Percentiles rank a stretch among this genome's conserved stretches.
Conservation (phyloP, 345 rosid genomes). For the Eucalyptus urophylla region DNA sequence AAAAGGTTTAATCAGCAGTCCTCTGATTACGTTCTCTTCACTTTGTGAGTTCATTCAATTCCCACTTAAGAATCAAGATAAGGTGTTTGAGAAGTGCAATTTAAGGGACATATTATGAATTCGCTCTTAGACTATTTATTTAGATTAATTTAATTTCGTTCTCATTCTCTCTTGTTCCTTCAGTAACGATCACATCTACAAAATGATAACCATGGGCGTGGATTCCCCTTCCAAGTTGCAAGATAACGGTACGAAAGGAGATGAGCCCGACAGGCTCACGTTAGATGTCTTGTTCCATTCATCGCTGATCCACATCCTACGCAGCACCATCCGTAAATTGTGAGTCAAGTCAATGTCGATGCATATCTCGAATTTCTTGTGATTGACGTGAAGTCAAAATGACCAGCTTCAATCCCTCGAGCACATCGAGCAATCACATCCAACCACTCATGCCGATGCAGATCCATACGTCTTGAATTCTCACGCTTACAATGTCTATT, state of each 20-base stretch:
- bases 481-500: not conserved
- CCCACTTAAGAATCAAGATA: rapidly evolving
- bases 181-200: not conserved
- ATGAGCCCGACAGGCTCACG: not conserved
- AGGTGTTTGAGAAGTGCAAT: not conserved
- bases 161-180: not conserved
- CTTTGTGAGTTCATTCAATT: not conserved
- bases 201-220: not conserved
- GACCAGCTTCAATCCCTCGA: not conserved
- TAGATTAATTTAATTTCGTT: not conserved
- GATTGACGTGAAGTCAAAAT: not conserved
- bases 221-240: not conserved
- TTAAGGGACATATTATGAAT: not conserved
- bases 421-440: not conserved
- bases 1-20: not conserved
- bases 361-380: not conserved
- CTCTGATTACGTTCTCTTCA: not conserved
- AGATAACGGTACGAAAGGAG: not conserved
- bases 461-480: not conserved
- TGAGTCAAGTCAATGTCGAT: not conserved
- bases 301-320: not conserved
- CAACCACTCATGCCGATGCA: not conserved
- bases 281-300: not conserved
- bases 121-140: not conserved
- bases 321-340: not conserved